Conservation (phyloP, 164 flowering plant species). For the Vitis labrusca region DNA sequence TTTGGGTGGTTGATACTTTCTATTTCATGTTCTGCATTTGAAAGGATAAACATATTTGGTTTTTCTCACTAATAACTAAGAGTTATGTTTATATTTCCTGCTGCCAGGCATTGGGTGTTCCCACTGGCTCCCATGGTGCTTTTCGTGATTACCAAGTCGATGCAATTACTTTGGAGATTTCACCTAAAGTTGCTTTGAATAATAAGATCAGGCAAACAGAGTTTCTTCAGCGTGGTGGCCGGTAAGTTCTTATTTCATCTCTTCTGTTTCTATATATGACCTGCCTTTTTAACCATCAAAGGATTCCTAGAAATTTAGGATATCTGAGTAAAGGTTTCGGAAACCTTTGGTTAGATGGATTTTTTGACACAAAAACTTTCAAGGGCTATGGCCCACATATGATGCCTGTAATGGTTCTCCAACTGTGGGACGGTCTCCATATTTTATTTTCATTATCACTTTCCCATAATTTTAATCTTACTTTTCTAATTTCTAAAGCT, state of each 20-base stretch:
- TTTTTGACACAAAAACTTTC: too few relatives aligned
- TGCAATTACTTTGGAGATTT: conserved; percentile 78
- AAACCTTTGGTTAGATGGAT: too few relatives aligned
- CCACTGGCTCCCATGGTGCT: conserved; percentile 86
- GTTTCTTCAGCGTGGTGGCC: conserved; percentile 66
- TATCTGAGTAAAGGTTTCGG: too few relatives aligned
- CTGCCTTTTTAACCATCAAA: background rate
- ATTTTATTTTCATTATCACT: too few relatives aligned
- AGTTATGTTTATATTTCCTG: conserved; percentile 1
- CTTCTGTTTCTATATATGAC: background rate
- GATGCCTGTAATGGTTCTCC: too few relatives aligned
- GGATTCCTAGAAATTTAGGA: background rate
- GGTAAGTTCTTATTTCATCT: conserved; percentile 39
- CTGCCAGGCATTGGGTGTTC: conserved; percentile 83
- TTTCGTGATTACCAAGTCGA: conserved; percentile 92
- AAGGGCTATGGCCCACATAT: too few relatives aligned
- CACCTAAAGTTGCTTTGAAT: conserved; percentile 44
- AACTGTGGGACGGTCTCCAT: too few relatives aligned
- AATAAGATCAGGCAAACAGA: conserved; percentile 40
- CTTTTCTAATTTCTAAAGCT: too few relatives aligned
- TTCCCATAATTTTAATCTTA: too few relatives aligned
- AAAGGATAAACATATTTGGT: background rate
- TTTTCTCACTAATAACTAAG: background rate
- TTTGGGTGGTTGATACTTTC: background rate
- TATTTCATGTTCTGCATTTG: background rate